Conservation (phyloP, 495 filamentous ascomycete genomes). For the Pyronema domesticum region DNA sequence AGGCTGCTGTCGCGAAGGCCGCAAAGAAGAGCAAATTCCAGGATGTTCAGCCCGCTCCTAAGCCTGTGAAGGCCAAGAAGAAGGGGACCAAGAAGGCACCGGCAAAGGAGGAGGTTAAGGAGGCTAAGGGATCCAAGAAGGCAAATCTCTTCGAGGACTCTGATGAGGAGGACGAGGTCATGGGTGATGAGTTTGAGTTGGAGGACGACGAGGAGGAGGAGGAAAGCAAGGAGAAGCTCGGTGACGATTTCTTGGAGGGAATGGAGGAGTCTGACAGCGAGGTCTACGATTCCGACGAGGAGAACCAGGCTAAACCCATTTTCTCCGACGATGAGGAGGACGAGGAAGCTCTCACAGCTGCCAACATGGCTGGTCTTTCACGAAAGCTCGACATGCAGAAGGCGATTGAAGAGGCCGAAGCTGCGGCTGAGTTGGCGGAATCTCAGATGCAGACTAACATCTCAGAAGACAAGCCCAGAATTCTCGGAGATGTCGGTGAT, state of each 20-base stretch:
- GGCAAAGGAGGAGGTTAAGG: constrained; percentile 3
- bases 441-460: constrained; percentile 92
- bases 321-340: constrained; percentile 94
- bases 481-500: constrained; percentile 42
- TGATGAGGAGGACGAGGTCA: constrained; percentile 39
- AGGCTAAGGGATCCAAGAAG: constrained; percentile 21
- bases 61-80: not conserved
- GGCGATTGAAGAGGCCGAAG: constrained; percentile 54
- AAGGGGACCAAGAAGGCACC: not conserved
- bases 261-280: constrained; percentile 54
- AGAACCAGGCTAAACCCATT: constrained; percentile 36
- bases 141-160: constrained; percentile 26
- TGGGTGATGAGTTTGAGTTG: constrained; percentile 25
- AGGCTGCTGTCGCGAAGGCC: constrained; percentile 24
- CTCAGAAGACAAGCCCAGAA: constrained; percentile 53
- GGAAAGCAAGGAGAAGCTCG: constrained; percentile 23
- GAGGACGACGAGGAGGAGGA: constrained; percentile 28
- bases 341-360: constrained; percentile 82
- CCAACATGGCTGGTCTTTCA: constrained; percentile 86
- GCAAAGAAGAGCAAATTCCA: constrained; percentile 30
- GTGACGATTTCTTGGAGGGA: constrained; percentile 40
- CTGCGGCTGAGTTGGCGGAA: constrained; percentile 65
- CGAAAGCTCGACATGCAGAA: constrained; percentile 55
- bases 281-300: constrained; percentile 21
- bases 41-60: not conserved